These are phyloP conservation scores for Gonapodya sp. DNA, from an alignment of 192 early-diverging fungal species.

Conservation along the genomic window DNA sequence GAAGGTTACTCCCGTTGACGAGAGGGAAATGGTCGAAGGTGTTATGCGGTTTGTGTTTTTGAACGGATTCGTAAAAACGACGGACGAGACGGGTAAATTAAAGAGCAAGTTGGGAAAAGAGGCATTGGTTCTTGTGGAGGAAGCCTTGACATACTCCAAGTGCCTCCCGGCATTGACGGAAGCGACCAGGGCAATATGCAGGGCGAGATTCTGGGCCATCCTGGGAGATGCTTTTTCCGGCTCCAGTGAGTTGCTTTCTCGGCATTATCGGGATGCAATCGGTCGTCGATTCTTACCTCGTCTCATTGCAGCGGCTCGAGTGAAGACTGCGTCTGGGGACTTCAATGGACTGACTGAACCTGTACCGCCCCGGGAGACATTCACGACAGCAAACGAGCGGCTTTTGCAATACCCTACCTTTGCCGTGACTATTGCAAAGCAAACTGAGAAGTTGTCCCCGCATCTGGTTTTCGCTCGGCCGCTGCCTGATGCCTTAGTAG, in stretches of 20 bases:
- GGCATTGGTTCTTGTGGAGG: conserved; percentile 30
- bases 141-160: conserved; percentile 18
- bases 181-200: conserved; percentile 48
- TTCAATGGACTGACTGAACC: background rate
- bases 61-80: conserved; percentile 54
- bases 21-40: conserved; percentile 57
- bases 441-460: background rate
- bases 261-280: no score
- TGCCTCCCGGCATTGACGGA: conserved; percentile 45
- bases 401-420: background rate
- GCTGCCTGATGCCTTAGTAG: background rate
- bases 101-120: conserved; percentile 28
- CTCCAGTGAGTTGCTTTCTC: background rate
- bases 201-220: conserved; percentile 46
- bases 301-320: no score
- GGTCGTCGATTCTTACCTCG: no score
- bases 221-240: conserved; percentile 44
- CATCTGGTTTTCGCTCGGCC: background rate
- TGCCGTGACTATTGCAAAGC: background rate
- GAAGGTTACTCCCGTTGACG: conserved; percentile 62
- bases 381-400: background rate
- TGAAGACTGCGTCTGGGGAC: conserved; percentile 8
- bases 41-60: conserved; percentile 61
- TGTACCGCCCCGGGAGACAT: background rate
- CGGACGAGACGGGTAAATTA: background rate